Evolutionary conservation across 2,329 filamentous ascomycete genomes (phyloP), one percentile per base, ranked within the genome.

Genomic region (Escovopsis sp.): DNA sequence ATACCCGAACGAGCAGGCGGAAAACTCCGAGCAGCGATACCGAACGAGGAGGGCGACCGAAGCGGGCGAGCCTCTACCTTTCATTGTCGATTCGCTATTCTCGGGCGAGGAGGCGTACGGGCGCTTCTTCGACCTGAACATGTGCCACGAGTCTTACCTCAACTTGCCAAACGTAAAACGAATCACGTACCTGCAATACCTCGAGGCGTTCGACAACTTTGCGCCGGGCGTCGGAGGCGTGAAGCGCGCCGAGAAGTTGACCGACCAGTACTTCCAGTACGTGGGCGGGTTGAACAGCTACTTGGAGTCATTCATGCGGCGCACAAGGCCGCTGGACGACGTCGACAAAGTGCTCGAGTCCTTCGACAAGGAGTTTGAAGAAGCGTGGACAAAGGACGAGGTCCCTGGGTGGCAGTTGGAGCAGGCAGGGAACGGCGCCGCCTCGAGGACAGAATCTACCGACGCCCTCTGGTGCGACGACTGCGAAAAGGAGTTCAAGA

Each of bases 31-130:
- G 65, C 77, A 82, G 51, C 84, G 88, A 33, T 98, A 98, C 68
- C 86, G 87, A 60, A 73, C 65, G 38, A 72, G 78, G 56, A 75
- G 73, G 45, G 67, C 72, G 36, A 73, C 71, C 11, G 77, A 78
- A 36, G 80, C 82, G 49, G 75, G 77, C 40, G 76, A 82, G 38
- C 66, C 71, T 1, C 61, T 75, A 43, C 70, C 73, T 4, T 77
- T 75, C 36, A 77, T 88, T 41, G 80, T 95, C 39, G 89, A 96
- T 56, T 78, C 77, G 45, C 82, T 96, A 68, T 98, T 98, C 62
- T 94, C 87, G 0, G 91, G 91, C 47, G 93, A 98, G 62, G 91
- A 98, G 61, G 82, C 82, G 0, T 95, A 83, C 55, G 91, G 91
- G 36, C 82, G 86, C 52, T 98, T 85, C 62, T 84, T 98, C 55